phyloP scores from a whole-genome alignment of 129 eudicot species.

The Centella asiatica region DNA sequence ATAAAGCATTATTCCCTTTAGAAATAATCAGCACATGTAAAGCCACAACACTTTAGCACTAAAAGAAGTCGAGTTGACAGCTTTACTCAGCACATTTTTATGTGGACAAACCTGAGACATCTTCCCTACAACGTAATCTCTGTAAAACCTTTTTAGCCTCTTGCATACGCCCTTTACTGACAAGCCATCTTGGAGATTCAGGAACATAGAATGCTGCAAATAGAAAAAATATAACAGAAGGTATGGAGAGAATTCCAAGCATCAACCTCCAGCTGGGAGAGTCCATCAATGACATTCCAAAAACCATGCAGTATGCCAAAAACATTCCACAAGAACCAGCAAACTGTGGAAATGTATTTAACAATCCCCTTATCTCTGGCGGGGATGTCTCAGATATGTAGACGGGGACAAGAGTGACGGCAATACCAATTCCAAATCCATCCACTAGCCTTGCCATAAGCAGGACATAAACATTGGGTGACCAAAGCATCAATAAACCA shows the following conservation, averaged over 20 bases:
- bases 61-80: no score
- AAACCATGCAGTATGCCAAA: conserved; percentile 85
- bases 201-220: conserved; percentile 66
- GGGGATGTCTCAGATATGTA: conserved; percentile 98
- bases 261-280: conserved; percentile 82
- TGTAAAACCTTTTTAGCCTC: conserved; percentile 77
- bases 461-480: conserved; percentile 83
- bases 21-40: background rate
- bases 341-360: conserved; percentile 92
- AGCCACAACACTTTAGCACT: background rate
- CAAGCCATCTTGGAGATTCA: conserved; percentile 98
- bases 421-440: conserved; percentile 93
- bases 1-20: background rate
- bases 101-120: conserved; percentile 70
- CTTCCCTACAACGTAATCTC: conserved; percentile 77
- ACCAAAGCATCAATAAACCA: conserved; percentile 88
- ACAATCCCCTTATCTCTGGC: conserved; percentile 75
- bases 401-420: conserved; percentile 89
- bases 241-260: conserved; percentile 90
- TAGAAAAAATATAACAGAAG: conserved; percentile 56
- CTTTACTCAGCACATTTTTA: background rate
- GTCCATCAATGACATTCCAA: conserved; percentile 61
- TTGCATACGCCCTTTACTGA: conserved; percentile 86
- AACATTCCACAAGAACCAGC: conserved; percentile 91
- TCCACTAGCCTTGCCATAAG: conserved; percentile 80